Conservation (phyloP, 768 basidiomycete genomes). For the Lyophyllum shimeji region DNA sequence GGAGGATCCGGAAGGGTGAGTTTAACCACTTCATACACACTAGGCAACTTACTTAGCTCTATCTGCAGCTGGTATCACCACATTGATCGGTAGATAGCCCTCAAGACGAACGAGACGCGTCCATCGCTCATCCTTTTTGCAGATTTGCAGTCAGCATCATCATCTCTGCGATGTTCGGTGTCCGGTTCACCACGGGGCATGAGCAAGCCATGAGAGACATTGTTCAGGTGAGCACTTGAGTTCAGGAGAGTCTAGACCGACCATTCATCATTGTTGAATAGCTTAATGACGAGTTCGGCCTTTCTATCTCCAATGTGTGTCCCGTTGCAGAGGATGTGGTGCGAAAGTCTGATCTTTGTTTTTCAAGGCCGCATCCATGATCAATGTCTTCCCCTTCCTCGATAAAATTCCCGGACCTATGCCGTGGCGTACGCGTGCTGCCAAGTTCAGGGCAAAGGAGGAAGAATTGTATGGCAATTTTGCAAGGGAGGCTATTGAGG, state of each 20-base stretch:
- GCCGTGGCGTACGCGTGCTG: constrained; percentile 5
- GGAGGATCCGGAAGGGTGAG: constrained; percentile 2
- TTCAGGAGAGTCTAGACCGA: not conserved
- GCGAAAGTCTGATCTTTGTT: not conserved
- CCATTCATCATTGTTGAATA: not conserved
- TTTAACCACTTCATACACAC: not conserved
- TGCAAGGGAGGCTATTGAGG: constrained; percentile 6
- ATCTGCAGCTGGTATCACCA: not conserved
- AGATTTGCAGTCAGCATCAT: constrained; percentile 7
- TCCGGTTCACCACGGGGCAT: constrained; percentile 3
- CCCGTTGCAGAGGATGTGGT: not conserved
- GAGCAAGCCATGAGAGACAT: constrained; percentile 5
- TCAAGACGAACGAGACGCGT: not conserved
- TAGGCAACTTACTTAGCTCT: not conserved
- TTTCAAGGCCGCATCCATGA: constrained; percentile 5
- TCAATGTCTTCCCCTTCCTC: constrained; percentile 8
- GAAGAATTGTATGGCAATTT: constrained; percentile 4
- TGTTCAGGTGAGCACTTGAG: not conserved
- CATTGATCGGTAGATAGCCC: not conserved
- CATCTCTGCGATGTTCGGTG: constrained; percentile 10
- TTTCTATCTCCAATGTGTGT: constrained; percentile 6
- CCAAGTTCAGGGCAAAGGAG: constrained; percentile 6
- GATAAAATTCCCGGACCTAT: constrained; percentile 5
- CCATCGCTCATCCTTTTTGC: not conserved
- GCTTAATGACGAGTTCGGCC: constrained; percentile 8